Evolutionary conservation across 345 rosid species (phyloP), one percentile per base, ranked within the genome.

Genomic region (Salix koriyanagi): DNA sequence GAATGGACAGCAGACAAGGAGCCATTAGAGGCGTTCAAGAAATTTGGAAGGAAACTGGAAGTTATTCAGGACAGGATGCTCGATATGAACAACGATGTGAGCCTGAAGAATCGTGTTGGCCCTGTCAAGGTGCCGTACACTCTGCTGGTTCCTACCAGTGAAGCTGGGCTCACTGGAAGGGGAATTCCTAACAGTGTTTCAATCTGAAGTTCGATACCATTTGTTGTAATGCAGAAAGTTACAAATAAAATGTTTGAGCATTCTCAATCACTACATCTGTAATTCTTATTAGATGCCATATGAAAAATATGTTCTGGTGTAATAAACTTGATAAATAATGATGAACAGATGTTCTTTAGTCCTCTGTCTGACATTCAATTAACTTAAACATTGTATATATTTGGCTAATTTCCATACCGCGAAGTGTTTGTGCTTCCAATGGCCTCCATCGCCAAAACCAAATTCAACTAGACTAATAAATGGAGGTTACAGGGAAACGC

Each of bases 181-280:
- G 83, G 85, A 60, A 79, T 83, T 76, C 85, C 85, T 8, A 79
- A 79, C 69, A 83, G 85, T 48, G 75, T 83, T 76, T 79, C 85
- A 6, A 83, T 79, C 72, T 79, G 50, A 74, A 68, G 56, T 28
- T 72, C 58, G n/a, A 58, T 56, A 60, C 39, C 36, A 60, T n/a
- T 32, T 18, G 26, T 8, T 58, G 28, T 3, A 10, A 23, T 3
- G 64, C 14, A 58, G 28, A 60, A 4, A 28, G 25, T 69, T 26
- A 26, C 7, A 1, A 13, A 10, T 70, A 16, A 15, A 50, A 2
- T 5, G 8, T 19, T 21, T 19, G 14, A 28, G n/a, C 41, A 16
- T 70, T 71, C 52, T 52, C 44, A 50, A 30, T 23, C 34, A 9
- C 25, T 4, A 23, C 39, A 36, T 67, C 26, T 67, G 48, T 37